Evolutionary conservation across 2,329 filamentous ascomycete species (phyloP).

Genomic region (Tolypocladium album): DNA sequence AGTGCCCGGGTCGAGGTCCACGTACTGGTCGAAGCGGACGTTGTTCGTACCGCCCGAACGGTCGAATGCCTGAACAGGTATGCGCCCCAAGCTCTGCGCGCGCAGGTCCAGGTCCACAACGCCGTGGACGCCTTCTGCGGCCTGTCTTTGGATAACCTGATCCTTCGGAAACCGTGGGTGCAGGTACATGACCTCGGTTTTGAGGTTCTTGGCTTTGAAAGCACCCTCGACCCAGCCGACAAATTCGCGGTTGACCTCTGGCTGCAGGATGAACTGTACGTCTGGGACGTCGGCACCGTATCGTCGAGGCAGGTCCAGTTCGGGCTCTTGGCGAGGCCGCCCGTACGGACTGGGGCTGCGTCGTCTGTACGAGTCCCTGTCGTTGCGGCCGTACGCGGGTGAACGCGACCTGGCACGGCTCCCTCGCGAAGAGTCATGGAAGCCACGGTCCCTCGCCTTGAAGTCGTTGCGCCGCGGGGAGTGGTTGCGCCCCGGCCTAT

Average conservation of each 20-base stretch:
- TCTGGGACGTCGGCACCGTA: slow-evolving; percentile 72
- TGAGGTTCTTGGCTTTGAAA: slow-evolving; percentile 62
- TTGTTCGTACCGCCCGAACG: slow-evolving; percentile 63
- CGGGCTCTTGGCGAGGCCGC: slow-evolving; percentile 36
- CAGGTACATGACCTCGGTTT: slow-evolving; percentile 69
- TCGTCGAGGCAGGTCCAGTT: slow-evolving; percentile 63
- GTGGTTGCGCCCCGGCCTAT: slow-evolving; percentile 49
- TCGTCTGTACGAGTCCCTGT: slow-evolving; percentile 46
- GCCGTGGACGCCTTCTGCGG: slow-evolving; percentile 78
- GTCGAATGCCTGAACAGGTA: slow-evolving; percentile 79
- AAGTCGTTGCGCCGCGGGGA: slow-evolving; percentile 47
- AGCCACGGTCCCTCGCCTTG: slow-evolving; percentile 39
- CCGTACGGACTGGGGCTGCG: slow-evolving; percentile 59
- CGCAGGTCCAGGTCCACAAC: slow-evolving; percentile 66
- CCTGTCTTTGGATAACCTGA: slow-evolving; percentile 73
- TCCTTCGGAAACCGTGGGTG: slow-evolving; percentile 66
- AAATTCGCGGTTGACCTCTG: slow-evolving; percentile 70
- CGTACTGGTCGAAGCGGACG: slow-evolving; percentile 79
- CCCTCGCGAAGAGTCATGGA: slow-evolving; percentile 27
- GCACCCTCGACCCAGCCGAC: slow-evolving; percentile 70
- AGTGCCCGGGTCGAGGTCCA: slow-evolving; percentile 65
- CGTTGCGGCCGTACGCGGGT: slow-evolving; percentile 35
- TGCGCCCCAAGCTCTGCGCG: slow-evolving; percentile 60
- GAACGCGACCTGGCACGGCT: slow-evolving; percentile 59
- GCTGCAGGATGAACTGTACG: slow-evolving; percentile 75